A percentile compares a stretch with the other conserved stretches of the same genome.
These are phyloP conservation scores for Priceomyces fermenticarens DNA, from an alignment of 805 yeast species.

Conservation along the genomic window DNA sequence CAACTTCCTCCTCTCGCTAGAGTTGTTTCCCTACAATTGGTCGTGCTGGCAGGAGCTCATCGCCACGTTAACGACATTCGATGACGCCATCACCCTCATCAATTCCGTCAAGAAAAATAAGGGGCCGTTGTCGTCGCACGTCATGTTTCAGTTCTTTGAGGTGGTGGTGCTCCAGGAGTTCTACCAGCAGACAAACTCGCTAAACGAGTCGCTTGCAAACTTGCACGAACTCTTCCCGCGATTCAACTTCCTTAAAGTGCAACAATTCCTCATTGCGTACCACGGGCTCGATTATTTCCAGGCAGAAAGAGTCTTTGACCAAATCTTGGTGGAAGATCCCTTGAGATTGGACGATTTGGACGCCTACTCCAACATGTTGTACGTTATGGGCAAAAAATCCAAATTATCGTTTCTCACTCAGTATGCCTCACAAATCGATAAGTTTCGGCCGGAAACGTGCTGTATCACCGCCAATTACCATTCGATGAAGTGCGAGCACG, in stretches of 20 bases:
- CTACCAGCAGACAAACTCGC: conserved; percentile 58
- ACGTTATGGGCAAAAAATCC: conserved; percentile 86
- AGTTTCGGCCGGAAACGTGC: conserved; percentile 90
- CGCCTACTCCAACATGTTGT: conserved; percentile 88
- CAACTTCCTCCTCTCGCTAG: conserved; percentile 57
- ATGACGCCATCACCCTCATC: conserved; percentile 50
- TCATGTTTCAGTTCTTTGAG: conserved; percentile 55
- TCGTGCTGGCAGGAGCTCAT: conserved; percentile 85
- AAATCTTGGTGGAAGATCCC: conserved; percentile 71
- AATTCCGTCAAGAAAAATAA: conserved; percentile 36
- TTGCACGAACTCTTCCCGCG: conserved; percentile 61
- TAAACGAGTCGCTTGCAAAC: conserved; percentile 47
- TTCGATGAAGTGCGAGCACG: conserved; percentile 89
- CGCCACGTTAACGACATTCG: conserved; percentile 56
- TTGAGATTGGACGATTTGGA: conserved; percentile 88
- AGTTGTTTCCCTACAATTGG: conserved; percentile 84
- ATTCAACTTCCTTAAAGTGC: conserved; percentile 72
- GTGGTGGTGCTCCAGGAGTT: conserved; percentile 74
- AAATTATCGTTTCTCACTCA: conserved; percentile 87
- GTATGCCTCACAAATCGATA: conserved; percentile 75
- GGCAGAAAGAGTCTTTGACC: conserved; percentile 78
- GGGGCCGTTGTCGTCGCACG: conserved; percentile 24
- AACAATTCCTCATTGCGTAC: conserved; percentile 77
- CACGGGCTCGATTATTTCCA: conserved; percentile 81
- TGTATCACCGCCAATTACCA: conserved; percentile 93